Conservation (phyloP, 1,284 basidiomycete genomes). For the Trichosporon faecale region DNA sequence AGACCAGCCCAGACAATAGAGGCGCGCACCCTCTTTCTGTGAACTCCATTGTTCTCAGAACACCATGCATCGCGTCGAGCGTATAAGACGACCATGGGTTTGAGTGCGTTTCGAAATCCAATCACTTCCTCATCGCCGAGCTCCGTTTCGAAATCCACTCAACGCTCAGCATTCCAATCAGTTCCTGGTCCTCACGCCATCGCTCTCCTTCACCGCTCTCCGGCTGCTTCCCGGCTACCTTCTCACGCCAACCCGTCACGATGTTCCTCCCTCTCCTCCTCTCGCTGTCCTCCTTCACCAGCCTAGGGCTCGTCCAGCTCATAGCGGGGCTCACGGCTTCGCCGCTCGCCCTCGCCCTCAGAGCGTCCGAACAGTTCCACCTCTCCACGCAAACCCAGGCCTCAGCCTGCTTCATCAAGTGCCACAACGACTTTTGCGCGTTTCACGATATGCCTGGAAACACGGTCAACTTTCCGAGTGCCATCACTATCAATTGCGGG, state of each 20-base stretch:
- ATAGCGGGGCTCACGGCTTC: not conserved
- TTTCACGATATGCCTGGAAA: constrained; percentile 25
- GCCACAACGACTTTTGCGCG: constrained; percentile 23
- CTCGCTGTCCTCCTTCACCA: not conserved
- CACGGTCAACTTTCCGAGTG: constrained; percentile 15
- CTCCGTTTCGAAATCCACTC: not conserved
- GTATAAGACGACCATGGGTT: not conserved
- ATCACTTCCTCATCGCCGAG: not conserved
- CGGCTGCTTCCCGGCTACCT: not conserved
- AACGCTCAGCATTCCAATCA: no score
- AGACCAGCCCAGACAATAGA: not conserved
- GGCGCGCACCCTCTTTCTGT: not conserved
- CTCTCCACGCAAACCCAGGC: not conserved
- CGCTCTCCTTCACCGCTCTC: not conserved
- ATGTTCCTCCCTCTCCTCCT: not conserved
- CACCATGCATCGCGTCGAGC: not conserved
- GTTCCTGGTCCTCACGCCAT: not conserved
- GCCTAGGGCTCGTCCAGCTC: not conserved
- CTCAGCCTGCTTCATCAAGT: constrained; percentile 32
- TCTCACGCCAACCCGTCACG: not conserved
- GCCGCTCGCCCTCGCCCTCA: not conserved
- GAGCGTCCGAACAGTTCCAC: not conserved
- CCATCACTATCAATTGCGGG: constrained; percentile 34
- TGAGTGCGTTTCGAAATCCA: not conserved
- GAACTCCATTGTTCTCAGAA: not conserved